Evolutionary conservation across 208 protist species (phyloP).

Genomic region (Leishmania tarentolae): DNA sequence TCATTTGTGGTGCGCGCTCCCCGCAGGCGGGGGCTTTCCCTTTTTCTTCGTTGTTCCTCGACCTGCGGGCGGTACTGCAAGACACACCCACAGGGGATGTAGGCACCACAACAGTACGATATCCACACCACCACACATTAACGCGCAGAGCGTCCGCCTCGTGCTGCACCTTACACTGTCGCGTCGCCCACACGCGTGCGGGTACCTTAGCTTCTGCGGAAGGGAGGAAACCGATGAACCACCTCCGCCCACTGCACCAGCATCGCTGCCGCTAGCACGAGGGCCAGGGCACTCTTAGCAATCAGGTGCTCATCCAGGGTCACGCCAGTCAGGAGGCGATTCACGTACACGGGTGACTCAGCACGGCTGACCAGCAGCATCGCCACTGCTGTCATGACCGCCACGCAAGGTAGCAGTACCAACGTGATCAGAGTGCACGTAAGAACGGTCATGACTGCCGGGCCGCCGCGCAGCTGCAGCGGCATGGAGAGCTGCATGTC

Average conservation of each 20-base stretch:
- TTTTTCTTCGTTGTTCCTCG: not conserved
- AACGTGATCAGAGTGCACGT: slow-evolving; percentile 16
- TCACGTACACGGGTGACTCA: slow-evolving; percentile 20
- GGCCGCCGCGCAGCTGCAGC: slow-evolving; percentile 31
- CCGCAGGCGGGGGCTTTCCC: not conserved
- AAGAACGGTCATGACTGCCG: slow-evolving; percentile 32
- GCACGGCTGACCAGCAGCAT: slow-evolving; percentile 29
- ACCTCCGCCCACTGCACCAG: slow-evolving; percentile 38
- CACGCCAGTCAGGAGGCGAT: slow-evolving; percentile 19
- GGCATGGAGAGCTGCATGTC: slow-evolving; percentile 21
- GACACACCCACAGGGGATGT: not conserved
- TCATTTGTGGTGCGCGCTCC: too few species aligned
- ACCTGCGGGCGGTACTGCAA: not conserved
- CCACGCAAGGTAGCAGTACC: slow-evolving; percentile 15
- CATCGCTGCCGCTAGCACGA: slow-evolving; percentile 21
- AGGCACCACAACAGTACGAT: not conserved
- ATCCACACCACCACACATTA: not conserved
- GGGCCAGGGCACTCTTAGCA: slow-evolving; percentile 16
- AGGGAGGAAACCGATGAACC: slow-evolving; percentile 16
- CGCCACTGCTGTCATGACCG: slow-evolving; percentile 13
- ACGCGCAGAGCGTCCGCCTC: not conserved
- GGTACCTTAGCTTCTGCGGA: slow-evolving; percentile 11
- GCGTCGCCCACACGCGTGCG: not conserved
- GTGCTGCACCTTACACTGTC: not conserved
- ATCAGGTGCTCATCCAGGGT: slow-evolving; percentile 35